Evolutionary conservation across 2,329 filamentous ascomycete genomes (phyloP), one percentile per base, ranked within the genome.

Genomic region (Leptographium procerum): DNA sequence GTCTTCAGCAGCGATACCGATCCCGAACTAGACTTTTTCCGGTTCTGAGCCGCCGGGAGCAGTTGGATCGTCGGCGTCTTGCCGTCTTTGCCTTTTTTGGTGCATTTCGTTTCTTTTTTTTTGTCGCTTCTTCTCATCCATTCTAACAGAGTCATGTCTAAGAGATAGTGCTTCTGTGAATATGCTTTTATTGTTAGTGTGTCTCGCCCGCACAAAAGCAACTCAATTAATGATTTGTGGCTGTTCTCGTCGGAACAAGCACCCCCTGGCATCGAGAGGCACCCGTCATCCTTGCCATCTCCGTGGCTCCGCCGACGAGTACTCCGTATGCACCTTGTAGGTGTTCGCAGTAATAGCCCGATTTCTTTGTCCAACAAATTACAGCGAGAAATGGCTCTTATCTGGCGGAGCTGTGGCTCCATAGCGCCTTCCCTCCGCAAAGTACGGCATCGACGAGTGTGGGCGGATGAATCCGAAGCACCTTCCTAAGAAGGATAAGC

Each of bases 21-120:
- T 26, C 48, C 45, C 24, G 48, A 52, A 4, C 48, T 57, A 9
- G 56, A 57, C 26, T 57, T 57, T 45, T 51, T 57, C 34, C 34
- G 33, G 16, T 45, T 57, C 33, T 57, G 19, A 29, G 6, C 10
- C 6, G 13, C 7, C 14, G 11, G 28, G 28, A 5, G 48, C 24
- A n/a, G 14, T n/a, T 14, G 14, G 16, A 52, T 8, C 13, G 16
- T 4, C 11, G 22, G n/a, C 10, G 4, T 48, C 19, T 9, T 45
- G 13, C 6, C 24, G 2, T 16, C 24, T 34, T 36, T 28, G 22
- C 52, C 11, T 16, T 14, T 33, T 29, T 19, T 31, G 10, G 14
- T 34, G n/a, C 33, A 33, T 31, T 8, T 24, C 26, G n/a, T 16
- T 29, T 52, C 51, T 34, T 34, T 26, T 50, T 24, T 26, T 26